Evolutionary conservation across 2,329 filamentous ascomycete genomes (phyloP).

Genomic region (Fusarium caatingaense): DNA sequence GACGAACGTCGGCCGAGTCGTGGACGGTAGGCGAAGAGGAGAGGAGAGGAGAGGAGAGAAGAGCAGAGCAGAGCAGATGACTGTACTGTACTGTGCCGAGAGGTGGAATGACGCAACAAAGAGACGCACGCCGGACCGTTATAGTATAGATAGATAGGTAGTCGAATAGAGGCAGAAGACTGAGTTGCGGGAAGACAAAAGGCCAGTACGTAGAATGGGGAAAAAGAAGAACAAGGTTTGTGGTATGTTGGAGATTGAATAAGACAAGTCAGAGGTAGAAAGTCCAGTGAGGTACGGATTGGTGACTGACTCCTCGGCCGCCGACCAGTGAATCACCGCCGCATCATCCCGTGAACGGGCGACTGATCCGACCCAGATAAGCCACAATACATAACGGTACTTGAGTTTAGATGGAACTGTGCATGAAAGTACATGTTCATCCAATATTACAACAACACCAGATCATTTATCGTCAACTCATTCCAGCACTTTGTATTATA

Average conservation of each 20-base stretch:
- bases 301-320: constrained; percentile 38
- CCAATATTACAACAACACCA: constrained; percentile 9
- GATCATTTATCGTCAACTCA: background rate
- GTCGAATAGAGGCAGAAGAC: constrained; percentile 12
- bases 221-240: constrained; percentile 7
- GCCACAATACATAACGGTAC: constrained; percentile 41
- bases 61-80: constrained; percentile 7
- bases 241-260: constrained; percentile 29
- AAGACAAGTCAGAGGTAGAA: constrained; percentile 39
- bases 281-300: constrained; percentile 28
- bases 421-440: constrained; percentile 17
- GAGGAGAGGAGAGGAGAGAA: background rate
- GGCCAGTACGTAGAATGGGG: constrained; percentile 4
- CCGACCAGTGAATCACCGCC: constrained; percentile 48
- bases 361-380: constrained; percentile 45
- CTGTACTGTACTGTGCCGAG: constrained; percentile 7
- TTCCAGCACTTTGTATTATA: constrained; percentile 8
- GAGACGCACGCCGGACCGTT: constrained; percentile 24
- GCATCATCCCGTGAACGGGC: constrained; percentile 48
- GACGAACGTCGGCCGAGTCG: constrained; percentile 24
- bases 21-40: constrained; percentile 9
- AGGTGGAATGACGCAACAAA: constrained; percentile 40
- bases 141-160: constrained; percentile 6
- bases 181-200: constrained; percentile 2
- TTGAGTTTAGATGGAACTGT: constrained; percentile 22